These are phyloP conservation scores for Torulaspora pretoriensis DNA, from an alignment of 1,139 yeast species.

Conservation along the genomic window DNA sequence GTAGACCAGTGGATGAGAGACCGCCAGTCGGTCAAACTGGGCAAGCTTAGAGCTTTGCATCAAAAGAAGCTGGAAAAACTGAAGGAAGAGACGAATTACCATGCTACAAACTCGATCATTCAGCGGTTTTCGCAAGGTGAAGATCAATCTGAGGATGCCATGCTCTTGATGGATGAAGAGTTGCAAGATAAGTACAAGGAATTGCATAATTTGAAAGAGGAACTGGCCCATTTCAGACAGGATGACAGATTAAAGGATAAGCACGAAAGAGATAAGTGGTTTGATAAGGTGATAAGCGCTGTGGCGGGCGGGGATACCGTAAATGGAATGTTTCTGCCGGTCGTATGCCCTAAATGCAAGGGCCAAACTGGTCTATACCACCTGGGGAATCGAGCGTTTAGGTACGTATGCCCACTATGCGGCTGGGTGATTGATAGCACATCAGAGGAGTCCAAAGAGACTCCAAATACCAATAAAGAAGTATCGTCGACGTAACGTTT, in stretches of 20 bases:
- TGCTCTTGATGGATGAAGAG: slow-evolving; percentile 38
- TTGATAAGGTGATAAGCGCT: slow-evolving; percentile 33
- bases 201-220: slow-evolving; percentile 39
- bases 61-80: slow-evolving; percentile 63
- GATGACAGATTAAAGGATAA: slow-evolving; percentile 19
- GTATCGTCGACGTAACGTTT: slow-evolving; percentile 3
- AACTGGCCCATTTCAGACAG: slow-evolving; percentile 30
- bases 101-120: slow-evolving; percentile 68
- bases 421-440: slow-evolving; percentile 37
- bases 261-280: slow-evolving; percentile 33
- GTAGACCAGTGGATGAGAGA: slow-evolving; percentile 21
- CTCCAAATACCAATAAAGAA: slow-evolving; percentile 1
- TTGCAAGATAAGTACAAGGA: slow-evolving; percentile 43
- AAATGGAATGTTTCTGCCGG: slow-evolving; percentile 17
- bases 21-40: slow-evolving; percentile 31
- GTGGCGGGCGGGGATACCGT: slow-evolving; percentile 33
- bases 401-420: slow-evolving; percentile 71
- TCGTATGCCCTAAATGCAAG: slow-evolving; percentile 29
- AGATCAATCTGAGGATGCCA: slow-evolving; percentile 36
- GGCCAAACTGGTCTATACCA: slow-evolving; percentile 28
- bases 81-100: slow-evolving; percentile 73
- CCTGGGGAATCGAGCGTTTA: slow-evolving; percentile 47
- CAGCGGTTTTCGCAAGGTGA: slow-evolving; percentile 54
- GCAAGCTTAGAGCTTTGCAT: slow-evolving; percentile 48
- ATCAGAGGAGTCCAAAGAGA: neutral